Conservation (phyloP, 768 basidiomycete species). For the Neoboletus subvelutipes region DNA sequence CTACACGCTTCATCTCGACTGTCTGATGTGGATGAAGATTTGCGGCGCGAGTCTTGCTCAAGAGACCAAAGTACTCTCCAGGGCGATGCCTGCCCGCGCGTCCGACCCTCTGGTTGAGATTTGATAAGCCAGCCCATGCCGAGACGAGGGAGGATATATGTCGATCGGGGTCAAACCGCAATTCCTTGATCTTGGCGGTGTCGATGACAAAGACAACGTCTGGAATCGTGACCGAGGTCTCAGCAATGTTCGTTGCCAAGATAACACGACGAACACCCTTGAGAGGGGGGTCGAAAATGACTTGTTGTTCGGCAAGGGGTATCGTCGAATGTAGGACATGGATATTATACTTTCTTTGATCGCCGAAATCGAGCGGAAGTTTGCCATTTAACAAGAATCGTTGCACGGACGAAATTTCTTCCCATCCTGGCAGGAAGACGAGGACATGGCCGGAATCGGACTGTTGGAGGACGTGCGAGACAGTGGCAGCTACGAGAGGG, state of each 20-base stretch:
- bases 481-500: slow-evolving; percentile 75
- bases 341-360: slow-evolving; percentile 57
- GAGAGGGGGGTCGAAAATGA: slow-evolving; percentile 82
- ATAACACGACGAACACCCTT: slow-evolving; percentile 82
- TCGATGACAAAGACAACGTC: slow-evolving; percentile 96
- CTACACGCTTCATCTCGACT: slow-evolving; percentile 93
- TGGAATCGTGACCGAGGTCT: slow-evolving; percentile 93
- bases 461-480: slow-evolving; percentile 70
- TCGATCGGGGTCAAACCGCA: slow-evolving; percentile 83
- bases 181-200: slow-evolving; percentile 83
- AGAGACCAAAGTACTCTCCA: slow-evolving; percentile 88
- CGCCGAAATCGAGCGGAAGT: slow-evolving; percentile 60
- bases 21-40: slow-evolving; percentile 76
- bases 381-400: slow-evolving; percentile 52
- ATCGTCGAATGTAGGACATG: slow-evolving; percentile 89
- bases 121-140: slow-evolving; percentile 89
- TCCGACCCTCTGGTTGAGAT: slow-evolving; percentile 88
- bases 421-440: slow-evolving; percentile 92
- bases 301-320: slow-evolving; percentile 84
- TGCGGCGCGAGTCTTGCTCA: slow-evolving; percentile 60
- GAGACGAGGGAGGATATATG: slow-evolving; percentile 88
- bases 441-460: slow-evolving; percentile 85
- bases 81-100: slow-evolving; percentile 89
- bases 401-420: slow-evolving; percentile 79
- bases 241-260: slow-evolving; percentile 92